Conservation (phyloP, 1,284 basidiomycete species). For the Phenoliferia sp. region DNA sequence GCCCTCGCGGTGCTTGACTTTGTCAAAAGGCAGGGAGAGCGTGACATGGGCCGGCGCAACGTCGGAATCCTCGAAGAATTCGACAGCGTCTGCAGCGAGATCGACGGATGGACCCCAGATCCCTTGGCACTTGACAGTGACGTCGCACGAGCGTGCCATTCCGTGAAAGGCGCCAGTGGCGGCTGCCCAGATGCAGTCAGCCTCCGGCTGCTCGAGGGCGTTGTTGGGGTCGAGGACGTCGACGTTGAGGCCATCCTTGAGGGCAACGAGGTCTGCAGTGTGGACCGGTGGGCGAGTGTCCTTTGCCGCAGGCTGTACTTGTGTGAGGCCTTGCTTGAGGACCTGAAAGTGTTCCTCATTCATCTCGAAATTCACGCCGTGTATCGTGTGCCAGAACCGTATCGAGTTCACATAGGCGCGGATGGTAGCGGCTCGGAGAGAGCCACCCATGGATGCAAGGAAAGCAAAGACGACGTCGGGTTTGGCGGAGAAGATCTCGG, state of each 20-base stretch:
- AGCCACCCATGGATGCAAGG: not conserved
- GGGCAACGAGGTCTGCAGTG: not conserved
- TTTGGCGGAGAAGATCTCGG: not conserved
- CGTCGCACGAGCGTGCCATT: not conserved
- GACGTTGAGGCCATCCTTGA: not conserved
- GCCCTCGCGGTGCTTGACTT: not conserved
- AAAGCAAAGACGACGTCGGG: not conserved
- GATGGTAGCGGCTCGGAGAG: not conserved
- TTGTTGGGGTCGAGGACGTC: not conserved
- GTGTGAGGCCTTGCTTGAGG: not conserved
- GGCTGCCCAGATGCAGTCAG: not conserved
- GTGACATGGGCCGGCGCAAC: not conserved
- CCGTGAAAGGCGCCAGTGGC: not conserved
- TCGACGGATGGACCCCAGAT: not conserved
- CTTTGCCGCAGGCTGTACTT: not conserved
- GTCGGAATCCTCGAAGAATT: not conserved
- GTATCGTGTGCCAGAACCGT: not conserved
- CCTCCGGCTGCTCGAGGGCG: not conserved
- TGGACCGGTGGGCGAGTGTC: not conserved
- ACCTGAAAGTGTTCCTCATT: not conserved
- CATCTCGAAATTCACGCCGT: not conserved
- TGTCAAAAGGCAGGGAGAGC: not conserved
- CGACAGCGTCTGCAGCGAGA: not conserved
- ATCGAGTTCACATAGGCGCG: not conserved
- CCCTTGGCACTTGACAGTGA: not conserved